phyloP scores from a whole-genome alignment of 306 rosid species.

The Cucurbita argyrosperma region DNA sequence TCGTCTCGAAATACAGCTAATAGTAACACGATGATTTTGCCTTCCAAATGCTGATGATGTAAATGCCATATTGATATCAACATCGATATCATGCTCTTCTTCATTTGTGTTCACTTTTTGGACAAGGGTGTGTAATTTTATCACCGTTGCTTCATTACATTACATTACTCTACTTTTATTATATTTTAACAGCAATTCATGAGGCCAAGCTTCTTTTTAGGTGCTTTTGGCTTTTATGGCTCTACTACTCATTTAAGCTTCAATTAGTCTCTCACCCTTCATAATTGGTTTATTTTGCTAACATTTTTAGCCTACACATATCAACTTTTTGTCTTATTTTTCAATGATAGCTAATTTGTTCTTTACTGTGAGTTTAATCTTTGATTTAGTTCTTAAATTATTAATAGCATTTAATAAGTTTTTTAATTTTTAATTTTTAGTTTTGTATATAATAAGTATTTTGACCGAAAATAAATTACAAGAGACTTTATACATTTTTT shows the following conservation, averaged over 20 bases:
- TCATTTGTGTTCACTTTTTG: neutral
- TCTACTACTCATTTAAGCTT: neutral
- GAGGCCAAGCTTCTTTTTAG: neutral
- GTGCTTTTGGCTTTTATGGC: neutral
- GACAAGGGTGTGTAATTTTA: neutral
- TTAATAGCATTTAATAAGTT: too few species aligned
- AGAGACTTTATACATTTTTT: too few species aligned
- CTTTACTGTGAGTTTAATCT: too few species aligned
- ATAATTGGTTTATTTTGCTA: too few species aligned
- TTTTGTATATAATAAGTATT: too few species aligned
- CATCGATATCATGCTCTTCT: neutral
- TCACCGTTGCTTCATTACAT: neutral
- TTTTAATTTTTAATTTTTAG: too few species aligned
- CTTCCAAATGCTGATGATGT: conserved; percentile 8
- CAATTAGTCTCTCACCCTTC: too few species aligned
- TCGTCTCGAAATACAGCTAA: neutral
- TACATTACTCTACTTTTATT: neutral
- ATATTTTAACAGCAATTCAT: neutral
- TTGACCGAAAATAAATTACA: too few species aligned
- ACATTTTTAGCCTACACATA: too few species aligned
- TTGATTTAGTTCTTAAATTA: too few species aligned
- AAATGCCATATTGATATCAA: neutral
- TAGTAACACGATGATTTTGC: neutral
- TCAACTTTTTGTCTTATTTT: too few species aligned
- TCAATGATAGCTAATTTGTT: too few species aligned